These are phyloP conservation scores for Pythium rishiriense DNA, from an alignment of 352 stramenopile species.

Conservation along the genomic window DNA sequence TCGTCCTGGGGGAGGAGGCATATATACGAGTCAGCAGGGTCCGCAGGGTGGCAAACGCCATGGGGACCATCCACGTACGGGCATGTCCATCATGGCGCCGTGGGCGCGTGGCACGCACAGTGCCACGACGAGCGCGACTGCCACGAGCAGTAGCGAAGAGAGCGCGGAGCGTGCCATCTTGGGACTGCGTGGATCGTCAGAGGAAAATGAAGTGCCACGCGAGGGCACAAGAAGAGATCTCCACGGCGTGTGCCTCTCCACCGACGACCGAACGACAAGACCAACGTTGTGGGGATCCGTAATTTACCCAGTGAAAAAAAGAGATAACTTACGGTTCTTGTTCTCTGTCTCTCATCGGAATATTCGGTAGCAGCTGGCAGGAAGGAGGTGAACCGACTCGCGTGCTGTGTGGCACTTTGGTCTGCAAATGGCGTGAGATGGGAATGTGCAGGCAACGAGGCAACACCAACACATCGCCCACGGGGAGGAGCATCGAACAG, in stretches of 20 bases:
- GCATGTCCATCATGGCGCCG: slow-evolving; percentile 56
- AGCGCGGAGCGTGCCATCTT: neutral
- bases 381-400: neutral
- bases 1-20: slow-evolving; percentile 40
- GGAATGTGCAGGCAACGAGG: neutral
- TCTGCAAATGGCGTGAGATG: neutral
- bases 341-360: neutral
- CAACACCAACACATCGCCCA: neutral
- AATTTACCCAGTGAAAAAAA: neutral
- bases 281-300: neutral
- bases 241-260: neutral
- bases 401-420: neutral
- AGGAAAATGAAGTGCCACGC: slow-evolving; percentile 1
- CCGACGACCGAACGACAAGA: neutral
- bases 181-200: neutral
- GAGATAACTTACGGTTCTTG: neutral
- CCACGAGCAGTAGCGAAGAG: slow-evolving; percentile 19
- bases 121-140: slow-evolving; percentile 1
- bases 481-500: neutral
- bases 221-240: neutral
- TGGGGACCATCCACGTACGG: slow-evolving; percentile 33
- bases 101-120: slow-evolving; percentile 23
- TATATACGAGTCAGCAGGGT: neutral
- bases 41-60: neutral
- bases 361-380: neutral